phyloP scores from a whole-genome alignment of 345 rosid genomes.

The Gossypium herbaceum region DNA sequence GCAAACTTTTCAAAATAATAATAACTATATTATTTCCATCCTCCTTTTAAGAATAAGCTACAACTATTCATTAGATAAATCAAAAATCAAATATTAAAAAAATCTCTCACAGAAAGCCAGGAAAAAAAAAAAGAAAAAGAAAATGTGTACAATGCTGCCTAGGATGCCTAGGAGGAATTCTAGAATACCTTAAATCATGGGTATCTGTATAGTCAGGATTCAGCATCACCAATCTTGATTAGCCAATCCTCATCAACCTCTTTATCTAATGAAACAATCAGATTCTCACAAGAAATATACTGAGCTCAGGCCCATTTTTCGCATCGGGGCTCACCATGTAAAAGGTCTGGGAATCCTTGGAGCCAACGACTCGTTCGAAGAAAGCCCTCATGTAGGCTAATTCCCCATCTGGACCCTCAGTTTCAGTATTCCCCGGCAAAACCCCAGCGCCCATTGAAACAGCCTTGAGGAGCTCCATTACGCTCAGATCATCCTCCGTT shows the following conservation, averaged over 20 bases:
- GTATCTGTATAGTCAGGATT: too few species aligned
- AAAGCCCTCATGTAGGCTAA: constrained; percentile 75
- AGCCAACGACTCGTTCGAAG: constrained; percentile 74
- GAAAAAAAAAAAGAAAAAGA: too few species aligned
- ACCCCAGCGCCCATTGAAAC: constrained; percentile 93
- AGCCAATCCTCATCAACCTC: not conserved
- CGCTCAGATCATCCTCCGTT: constrained; percentile 56
- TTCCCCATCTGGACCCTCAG: constrained; percentile 66
- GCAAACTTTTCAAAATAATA: too few species aligned
- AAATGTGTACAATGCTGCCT: too few species aligned
- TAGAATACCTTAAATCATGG: too few species aligned
- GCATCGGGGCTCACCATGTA: constrained; percentile 89
- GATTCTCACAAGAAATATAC: constrained; percentile 67
- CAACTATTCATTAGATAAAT: too few species aligned
- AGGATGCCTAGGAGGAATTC: too few species aligned
- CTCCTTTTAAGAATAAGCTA: too few species aligned
- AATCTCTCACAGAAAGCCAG: too few species aligned
- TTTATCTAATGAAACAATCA: constrained; percentile 18
- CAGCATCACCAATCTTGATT: too few species aligned
- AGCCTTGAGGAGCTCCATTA: constrained; percentile 72
- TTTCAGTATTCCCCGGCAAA: constrained; percentile 58
- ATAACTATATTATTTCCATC: too few species aligned
- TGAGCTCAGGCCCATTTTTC: constrained; percentile 76
- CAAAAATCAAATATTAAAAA: too few species aligned
- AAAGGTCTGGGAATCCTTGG: constrained; percentile 75